Evolutionary conservation across 257 asterid genomes (phyloP), one percentile per base, ranked within the genome.

Genomic region (Solanum gracilifrons): DNA sequence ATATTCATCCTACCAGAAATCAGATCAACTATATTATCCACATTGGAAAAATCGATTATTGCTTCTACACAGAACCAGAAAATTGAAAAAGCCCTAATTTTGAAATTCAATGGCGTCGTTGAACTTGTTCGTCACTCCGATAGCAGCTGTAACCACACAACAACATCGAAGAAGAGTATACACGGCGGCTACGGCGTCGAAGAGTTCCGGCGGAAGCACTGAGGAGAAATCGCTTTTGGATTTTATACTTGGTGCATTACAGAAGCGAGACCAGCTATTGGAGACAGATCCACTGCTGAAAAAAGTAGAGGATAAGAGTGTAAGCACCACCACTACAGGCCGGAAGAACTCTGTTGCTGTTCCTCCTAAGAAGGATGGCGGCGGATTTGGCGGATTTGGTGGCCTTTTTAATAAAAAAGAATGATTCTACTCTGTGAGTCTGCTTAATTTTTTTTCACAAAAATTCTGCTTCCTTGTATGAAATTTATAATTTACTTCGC

Each of bases 271-370:
- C 21, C 99, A 96, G 91, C 88, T 96, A 82, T 92, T 93, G 87
- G 99, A 96, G 91, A 94, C 95, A 58, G 98, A 96, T 82, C 99
- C 99, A 13, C 90, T 96, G 90, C 89, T 96, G 95, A 89, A 90
- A 89, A 94, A 92, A 89, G 95, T 91, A 66, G 99, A 96, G 88
- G 96, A 73, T 16, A 91, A 91, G 90, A 86, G 79, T 62, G 89
- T 88, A 21, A 74, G 88, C 86, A 86, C 89, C 75, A 84, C 90
- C 71, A 76, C 87, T 32, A 6, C 43, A n/a, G 74, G 92, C 32
- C 83, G 94, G 64, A 93, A 83, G 93, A 90, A 73, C 73, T 0
- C 97, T 12, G 93, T 72, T 31, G 91, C 87, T 62, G 90, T 92
- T 21, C 93, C 92, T 9, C 90, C 98, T 1, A 92, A 92, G 95